Evolutionary conservation across 73 alveolate genomes (phyloP), one percentile per base, ranked within the genome.

Genomic region (Paraurostyla sp.): DNA sequence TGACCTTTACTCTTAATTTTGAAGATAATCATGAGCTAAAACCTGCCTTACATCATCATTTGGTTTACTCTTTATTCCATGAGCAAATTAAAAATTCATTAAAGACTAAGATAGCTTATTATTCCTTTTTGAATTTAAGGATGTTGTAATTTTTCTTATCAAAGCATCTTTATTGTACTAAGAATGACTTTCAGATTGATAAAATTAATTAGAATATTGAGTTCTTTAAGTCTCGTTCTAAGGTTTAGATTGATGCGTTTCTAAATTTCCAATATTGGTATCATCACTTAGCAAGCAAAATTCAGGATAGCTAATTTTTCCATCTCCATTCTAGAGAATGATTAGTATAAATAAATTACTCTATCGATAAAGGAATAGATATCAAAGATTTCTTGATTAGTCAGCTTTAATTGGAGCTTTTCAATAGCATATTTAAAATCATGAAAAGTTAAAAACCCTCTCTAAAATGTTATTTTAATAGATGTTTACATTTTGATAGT

Each of bases 381-480:
- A 1, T 65, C 46, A 16, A 15, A 65, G 0, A 65, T 22, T 18
- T 65, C 82, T 38, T 65, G 43, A 40, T 32, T 15, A 20, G 32
- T 16, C 46, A 65, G 41, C 13, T 18, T 65, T 18, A 65, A 38
- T 65, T 32, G 23, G 6, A 65, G 38, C 42, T 65, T 65, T 38
- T 65, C 82, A 65, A 65, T 65, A 38, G 60, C 58, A 65, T 38
- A 65, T 22, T 65, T 65, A 38, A 65, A 65, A 65, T 65, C 82
- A 65, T 65, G 35, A 13, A 35, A 65, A 38, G 38, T 65, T 58
- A 65, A 65, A 65, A 1, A 65, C 54, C 82, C 82, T 65, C 82
- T 65, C 82, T 65, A 65, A 11, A 65, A 65, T 35, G 25, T 65
- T 60, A 18, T 11, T 30, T 38, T 65, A 6, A 65, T 15, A 2